Base-by-base conservation (phyloP, 331 rosid genomes). In the Rhamnella rubrinervis region DNA sequence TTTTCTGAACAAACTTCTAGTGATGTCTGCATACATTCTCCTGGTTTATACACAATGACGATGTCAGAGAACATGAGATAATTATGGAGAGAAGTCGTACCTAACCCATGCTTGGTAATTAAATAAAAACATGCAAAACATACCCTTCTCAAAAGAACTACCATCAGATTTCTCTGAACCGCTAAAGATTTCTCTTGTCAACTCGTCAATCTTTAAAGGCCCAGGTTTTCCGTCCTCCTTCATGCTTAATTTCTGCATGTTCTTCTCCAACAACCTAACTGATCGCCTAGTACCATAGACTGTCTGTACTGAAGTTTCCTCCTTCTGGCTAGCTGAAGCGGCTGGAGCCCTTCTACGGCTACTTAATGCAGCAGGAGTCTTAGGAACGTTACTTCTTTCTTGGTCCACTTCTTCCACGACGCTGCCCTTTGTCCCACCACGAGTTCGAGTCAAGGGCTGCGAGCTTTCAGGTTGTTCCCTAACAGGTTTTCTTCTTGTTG, bases 281-380 rank as follows among this genome's bases (percentile, higher is more conserved):
- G 97, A 93, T 41, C 89, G 75, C 82, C 98, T 77, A 0, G 98
- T 93, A 66, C 78, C 86, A 77, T 82, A 86, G 0, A 59, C 70
- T 8, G 61, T 44, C 80, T 67, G 87, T 58, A 75, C 71, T 1
- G 88, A 44, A 70, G 61, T 23, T 6, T 47, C 82, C 35, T 35
- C 72, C 44, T 64, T 67, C 0, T 51, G 56, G 58, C 74, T 17
- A 76, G 76, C 75, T 0, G 88, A 77, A 18, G 73, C 77, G 20
- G 67, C 71, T 1, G 77, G 68, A 51, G 71, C 84, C 70, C 77
- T 81, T 55, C 66, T 68, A 76, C 73, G 76, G 55, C 78, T 73
- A 21, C 75, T 77, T 6, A 80, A 78, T 15, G 73, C 84, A 1
- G 81, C 86, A 39, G 92, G 89, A 25, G 96, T 90, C 41, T 77